Conservation (phyloP, 352 stramenopile genomes). For the Phytophthora citrophthora region DNA sequence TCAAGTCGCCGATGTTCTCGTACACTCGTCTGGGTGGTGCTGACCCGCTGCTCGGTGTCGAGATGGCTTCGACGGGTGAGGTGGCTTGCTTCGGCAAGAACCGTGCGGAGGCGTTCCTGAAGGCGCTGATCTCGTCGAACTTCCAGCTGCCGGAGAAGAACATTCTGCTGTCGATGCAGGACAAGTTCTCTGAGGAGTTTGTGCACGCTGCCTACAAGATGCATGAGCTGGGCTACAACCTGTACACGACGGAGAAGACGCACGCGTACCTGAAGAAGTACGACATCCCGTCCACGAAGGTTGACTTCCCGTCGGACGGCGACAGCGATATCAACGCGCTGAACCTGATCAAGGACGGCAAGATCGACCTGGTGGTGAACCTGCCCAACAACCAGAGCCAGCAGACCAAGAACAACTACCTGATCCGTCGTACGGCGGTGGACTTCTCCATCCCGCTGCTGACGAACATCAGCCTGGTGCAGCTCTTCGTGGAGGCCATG, state of each 20-base stretch:
- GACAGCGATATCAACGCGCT: conserved; percentile 81
- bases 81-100: conserved; percentile 98
- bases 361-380: conserved; percentile 96
- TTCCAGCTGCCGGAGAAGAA: conserved; percentile 90
- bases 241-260: conserved; percentile 96
- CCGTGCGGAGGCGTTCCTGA: conserved; percentile 97
- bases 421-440: conserved; percentile 92
- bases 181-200: conserved; percentile 95
- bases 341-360: conserved; percentile 94
- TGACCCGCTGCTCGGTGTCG: conserved; percentile 96
- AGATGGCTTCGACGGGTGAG: conserved; percentile 98
- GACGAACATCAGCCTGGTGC: conserved; percentile 92
- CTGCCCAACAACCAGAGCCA: conserved; percentile 90
- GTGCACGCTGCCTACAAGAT: conserved; percentile 96
- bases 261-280: conserved; percentile 90
- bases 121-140: conserved; percentile 82
- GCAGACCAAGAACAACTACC: conserved; percentile 93
- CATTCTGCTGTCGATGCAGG: conserved; percentile 93
- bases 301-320: conserved; percentile 79
- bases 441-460: conserved; percentile 94
- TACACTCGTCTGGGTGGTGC: conserved; percentile 94
- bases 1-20: conserved; percentile 96
- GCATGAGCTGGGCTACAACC: conserved; percentile 94
- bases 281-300: conserved; percentile 86
- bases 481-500: conserved; percentile 94